Base-by-base conservation (phyloP, 208 protist species). In the Crithidia expoeki region DNA sequence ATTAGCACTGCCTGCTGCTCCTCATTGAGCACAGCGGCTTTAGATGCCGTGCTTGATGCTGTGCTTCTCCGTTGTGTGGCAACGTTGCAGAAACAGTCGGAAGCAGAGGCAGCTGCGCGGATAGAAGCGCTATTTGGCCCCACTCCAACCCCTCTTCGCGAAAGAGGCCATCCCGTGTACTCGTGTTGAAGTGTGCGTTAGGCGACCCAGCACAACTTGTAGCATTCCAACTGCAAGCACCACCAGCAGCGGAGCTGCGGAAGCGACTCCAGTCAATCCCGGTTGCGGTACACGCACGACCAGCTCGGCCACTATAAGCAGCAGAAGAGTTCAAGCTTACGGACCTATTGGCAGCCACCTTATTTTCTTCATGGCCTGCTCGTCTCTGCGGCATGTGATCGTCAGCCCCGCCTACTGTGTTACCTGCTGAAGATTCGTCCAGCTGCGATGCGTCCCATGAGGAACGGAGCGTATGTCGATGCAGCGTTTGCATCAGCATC, bases 251-350 rank as follows among this genome's bases (percentile, higher is more conserved):
- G 14, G 21, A 1, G 3, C n/a, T 25, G 9, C 56, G 47, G 11
- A 76, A 65, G 34, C 71, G 71, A 4, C 25, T 25, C 71, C 71
- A 76, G 56, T 68, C 27, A 36, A 73, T 73, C 36, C 68, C 68
- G 2, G 57, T 16, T n/a, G 60, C 60, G 28, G 9, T 21, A 2
- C 34, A 44, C 11, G 47, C 38, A 9, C 19, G 27, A 38, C 47
- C 44, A 0, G 9, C 12, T 12, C 21, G 30, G 4, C 10, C 44
- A 6, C 4, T 49, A 17, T 7, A 7, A 49, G 10, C 44, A n/a
- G 44, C 16, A 49, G 44, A 17, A 17, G 44, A 40, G 36, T 5
- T 12, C 12, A 12, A 14, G 9, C 36, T 40, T 40, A 40, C 5
- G 9, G 36, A 40, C 5, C 36, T 12, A 40, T 40, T 12, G 36